Evolutionary conservation across 2,329 filamentous ascomycete species (phyloP), one percentile per base, ranked within the genome.

Genomic region (Penicillium vulpinum): DNA sequence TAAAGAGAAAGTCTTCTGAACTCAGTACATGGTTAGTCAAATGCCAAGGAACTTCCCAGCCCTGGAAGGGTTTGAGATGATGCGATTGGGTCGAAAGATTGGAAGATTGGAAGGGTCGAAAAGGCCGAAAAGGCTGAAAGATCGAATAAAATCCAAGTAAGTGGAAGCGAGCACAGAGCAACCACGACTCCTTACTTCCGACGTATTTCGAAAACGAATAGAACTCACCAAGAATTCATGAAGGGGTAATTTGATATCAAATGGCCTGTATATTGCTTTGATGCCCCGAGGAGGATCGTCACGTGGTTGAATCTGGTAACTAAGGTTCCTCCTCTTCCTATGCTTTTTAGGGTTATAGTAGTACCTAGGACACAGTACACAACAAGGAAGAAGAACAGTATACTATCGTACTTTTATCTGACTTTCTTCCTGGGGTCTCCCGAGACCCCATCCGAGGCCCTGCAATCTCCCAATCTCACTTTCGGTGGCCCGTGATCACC

Each of bases 401-500:
- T 50, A n/a, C n/a, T n/a, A 38, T 28, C 4, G 24, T 49, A 36
- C 35, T 49, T 26, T 15, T 39, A n/a, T n/a, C n/a, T n/a, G n/a
- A n/a, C n/a, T 21, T 21, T n/a, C 21, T 51, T 29, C 47, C 22
- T 29, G 36, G 18, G 48, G n/a, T 43, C 16, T 8, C 4, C 5
- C 21, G 8, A 35, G 28, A 38, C 38, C 49, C 49, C 49, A n/a
- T 51, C 38, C 2, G 21, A 28, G 18, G 26, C 21, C 38, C 49
- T 51, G 49, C 16, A 51, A 52, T 52, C 50, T 52, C 50, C 40
- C 41, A 45, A 36, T 51, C 50, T 47, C 41, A 38, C 29, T 16
- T 38, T 39, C n/a, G 15, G 40, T 47, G 40, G 50, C 31, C 50
- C 50, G 50, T 52, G 50, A 52, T 31, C 38, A 51, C 39, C 40